Evolutionary conservation across 2,329 filamentous ascomycete genomes (phyloP), one percentile per base, ranked within the genome.

Genomic region (Westerdykella ornata): DNA sequence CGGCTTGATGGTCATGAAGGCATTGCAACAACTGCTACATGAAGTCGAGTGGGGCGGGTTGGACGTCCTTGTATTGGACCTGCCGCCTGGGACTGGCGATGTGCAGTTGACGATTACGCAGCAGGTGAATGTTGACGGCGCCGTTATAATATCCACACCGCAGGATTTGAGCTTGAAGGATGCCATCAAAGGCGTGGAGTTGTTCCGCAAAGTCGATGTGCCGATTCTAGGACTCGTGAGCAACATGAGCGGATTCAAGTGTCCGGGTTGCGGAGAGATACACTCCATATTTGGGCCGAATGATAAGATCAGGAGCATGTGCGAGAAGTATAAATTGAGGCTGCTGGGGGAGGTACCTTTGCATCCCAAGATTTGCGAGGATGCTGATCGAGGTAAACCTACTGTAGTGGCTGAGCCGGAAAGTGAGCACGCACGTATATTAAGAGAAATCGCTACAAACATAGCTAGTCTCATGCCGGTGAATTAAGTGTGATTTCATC

Each of bases 41-140:
- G 88, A 95, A 53, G 92, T 98, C 1, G 85, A 92, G 39, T 98
- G 92, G 92, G 87, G 84, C 12, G 82, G 82, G 11, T 72, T 98
- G 2, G 92, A 98, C 62, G 70, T 97, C 2, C 73, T 98, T 1
- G 84, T 98, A 3, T 72, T 98, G 2, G 92, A 98, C 63, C 69
- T 98, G 37, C 92, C 92, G 0, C 92, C 92, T 0, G 92, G 92
- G 2, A 98, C 92, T 0, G 92, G 92, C 17, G 92, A 98, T 59
- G 90, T 90, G 1, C 92, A 98, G 61, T 74, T 98, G 51, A 96
- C 88, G n/a, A 92, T 98, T 46, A 90, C 88, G 13, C 92, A 98
- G 65, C 90, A 96, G 68, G 75, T 98, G 9, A 73, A 85, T n/a
- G 72, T 98, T 2, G 86, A 94, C 53, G 90, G 84, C 14, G 82